A percentile compares a stretch with the other conserved stretches of the same genome.
These are phyloP conservation scores for Claviceps quebecensis DNA, from an alignment of 2,329 filamentous ascomycete genomes.

Conservation along the genomic window DNA sequence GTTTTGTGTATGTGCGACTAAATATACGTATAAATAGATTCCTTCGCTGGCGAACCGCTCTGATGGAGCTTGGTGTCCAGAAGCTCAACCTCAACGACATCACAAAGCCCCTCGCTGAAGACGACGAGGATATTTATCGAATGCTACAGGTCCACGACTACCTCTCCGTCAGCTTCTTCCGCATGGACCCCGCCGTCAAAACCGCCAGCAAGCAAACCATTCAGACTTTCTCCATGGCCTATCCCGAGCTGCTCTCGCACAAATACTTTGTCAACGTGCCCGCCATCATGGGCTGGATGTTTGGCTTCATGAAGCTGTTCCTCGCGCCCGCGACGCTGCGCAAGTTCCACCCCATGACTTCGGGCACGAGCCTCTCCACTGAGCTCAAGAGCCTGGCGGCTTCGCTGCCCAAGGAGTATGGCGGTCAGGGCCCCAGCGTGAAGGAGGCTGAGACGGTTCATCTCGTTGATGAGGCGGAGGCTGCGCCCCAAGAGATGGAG, in stretches of 20 bases:
- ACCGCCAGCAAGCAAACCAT: conserved; percentile 69
- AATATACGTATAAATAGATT: conserved; percentile 43
- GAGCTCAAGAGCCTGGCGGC: conserved; percentile 45
- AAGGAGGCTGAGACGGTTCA: conserved; percentile 22
- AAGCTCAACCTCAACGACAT: conserved; percentile 58
- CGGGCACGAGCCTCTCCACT: conserved; percentile 53
- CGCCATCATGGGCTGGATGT: conserved; percentile 79
- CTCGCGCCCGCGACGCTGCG: conserved; percentile 58
- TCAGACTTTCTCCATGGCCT: conserved; percentile 63
- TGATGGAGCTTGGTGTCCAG: conserved; percentile 76
- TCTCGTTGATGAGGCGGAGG: conserved; percentile 10
- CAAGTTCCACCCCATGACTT: conserved; percentile 67
- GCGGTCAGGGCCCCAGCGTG: conserved; percentile 48
- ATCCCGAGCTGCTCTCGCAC: conserved; percentile 69
- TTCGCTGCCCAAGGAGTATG: conserved; percentile 62
- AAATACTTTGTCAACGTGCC: conserved; percentile 98
- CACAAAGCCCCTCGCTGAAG: conserved; percentile 56
- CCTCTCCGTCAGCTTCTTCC: conserved; percentile 71
- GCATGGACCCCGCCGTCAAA: conserved; percentile 64
- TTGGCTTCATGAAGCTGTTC: conserved; percentile 60
- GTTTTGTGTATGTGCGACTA: neutral
- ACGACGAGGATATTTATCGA: conserved; percentile 70
- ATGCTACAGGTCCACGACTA: conserved; percentile 93
- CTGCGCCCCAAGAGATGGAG: conserved; percentile 5
- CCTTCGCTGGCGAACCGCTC: conserved; percentile 73